Evolutionary conservation across 768 basidiomycete genomes (phyloP), one percentile per base, ranked within the genome.

Genomic region (Gelatoporia subvermispora): DNA sequence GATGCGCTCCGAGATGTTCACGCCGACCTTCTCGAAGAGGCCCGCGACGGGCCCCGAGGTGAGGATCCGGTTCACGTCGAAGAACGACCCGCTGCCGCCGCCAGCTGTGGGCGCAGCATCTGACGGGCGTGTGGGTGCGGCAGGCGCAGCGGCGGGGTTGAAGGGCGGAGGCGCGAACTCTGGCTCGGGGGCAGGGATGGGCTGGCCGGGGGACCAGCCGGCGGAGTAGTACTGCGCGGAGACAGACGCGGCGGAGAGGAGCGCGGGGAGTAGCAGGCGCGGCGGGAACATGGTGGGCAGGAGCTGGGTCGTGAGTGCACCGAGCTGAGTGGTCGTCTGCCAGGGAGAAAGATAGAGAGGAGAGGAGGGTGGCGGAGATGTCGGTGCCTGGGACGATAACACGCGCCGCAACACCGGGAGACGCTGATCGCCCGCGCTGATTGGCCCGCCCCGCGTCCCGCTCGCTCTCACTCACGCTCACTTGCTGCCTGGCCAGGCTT

Each of bases 151-250:
- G 39, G 2, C 41, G 52, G 15, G 50, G 28, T 31, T 53, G 35
- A 25, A 47, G 10, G 45, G 42, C 18, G 54, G 49, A 4, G 41
- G 42, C 18, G 48, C 53, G 13, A 43, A 35, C 35, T 45, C 38
- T 17, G 49, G 47, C 18, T 50, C 54, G 20, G 57, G 52, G 22
- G 62, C 56, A 4, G 68, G 61, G 3, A 71, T 71, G 0, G 79
- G 69, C 60, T 90, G 83, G 23, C 87, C 88, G 2, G 89, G 89
- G 23, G 70, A 60, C 89, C 89, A 92, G n/a, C 89, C 90, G 25
- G 71, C 70, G 3, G 88, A 89, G 66, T 90, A 84, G 65, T 89
- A 90, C 54, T 87, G 82, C 11, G 85, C 87, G 43, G 68, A 66
- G 38, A 65, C 71, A 20, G 71, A 65, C 1, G 56, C 51, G 45